These are phyloP conservation scores for Nicotiana undulata DNA, from an alignment of 257 asterid species.

Conservation along the genomic window DNA sequence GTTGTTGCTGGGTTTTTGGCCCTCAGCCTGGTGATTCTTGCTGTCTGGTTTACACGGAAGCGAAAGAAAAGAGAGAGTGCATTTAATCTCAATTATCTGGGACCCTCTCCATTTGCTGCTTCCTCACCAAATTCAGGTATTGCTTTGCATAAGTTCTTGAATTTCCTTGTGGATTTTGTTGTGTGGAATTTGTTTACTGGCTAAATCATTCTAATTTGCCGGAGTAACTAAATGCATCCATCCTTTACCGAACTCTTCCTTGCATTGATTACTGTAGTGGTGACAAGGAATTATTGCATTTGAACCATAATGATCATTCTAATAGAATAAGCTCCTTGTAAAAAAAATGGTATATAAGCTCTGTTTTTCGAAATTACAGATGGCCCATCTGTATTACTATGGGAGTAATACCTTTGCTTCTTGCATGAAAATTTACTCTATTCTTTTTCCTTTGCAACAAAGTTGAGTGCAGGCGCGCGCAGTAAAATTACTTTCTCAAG, in stretches of 20 bases:
- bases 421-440: neutral
- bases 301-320: neutral
- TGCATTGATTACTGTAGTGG: neutral
- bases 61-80: conserved; percentile 48
- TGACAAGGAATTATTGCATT: neutral
- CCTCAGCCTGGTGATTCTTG: conserved; percentile 49
- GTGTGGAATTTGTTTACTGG: neutral
- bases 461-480: neutral
- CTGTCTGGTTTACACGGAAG: conserved; percentile 46
- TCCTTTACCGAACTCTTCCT: neutral
- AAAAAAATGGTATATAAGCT: neutral
- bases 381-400: neutral
- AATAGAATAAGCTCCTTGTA: neutral
- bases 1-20: conserved; percentile 53
- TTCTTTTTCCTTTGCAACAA: neutral
- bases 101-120: conserved; percentile 67
- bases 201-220: neutral
- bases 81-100: conserved; percentile 32
- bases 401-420: neutral
- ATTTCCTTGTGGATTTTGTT: neutral
- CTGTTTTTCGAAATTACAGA: neutral
- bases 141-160: conserved; percentile 1
- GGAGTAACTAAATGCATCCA: neutral
- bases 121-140: conserved; percentile 88
- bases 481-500: neutral